Base-by-base conservation (phyloP, 2,329 filamentous ascomycete species). In the Fusarium buxicola region DNA sequence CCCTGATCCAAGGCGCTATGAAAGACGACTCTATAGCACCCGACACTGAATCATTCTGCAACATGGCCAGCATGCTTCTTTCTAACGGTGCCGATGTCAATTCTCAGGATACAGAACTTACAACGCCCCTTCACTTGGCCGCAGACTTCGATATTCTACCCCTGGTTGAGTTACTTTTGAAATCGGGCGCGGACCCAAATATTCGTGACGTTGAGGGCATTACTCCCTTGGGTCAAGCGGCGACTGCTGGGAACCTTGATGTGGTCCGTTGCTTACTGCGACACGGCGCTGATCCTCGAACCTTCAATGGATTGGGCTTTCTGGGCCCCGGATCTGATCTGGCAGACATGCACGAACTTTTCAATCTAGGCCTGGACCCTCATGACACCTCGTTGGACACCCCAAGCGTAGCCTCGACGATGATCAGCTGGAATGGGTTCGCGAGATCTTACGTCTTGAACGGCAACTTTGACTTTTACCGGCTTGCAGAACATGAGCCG, bases 171-270 rank as follows among this genome's bases (percentile, higher is more conserved):
- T 1, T 58, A 3, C 58, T 71, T 16, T 10, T 71, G n/a, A 30
- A 59, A 30, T 44, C 53, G 3, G 68, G 69, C 3, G 68, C 69
- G 7, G 41, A 71, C 39, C 57, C 58, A 4, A 48, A 69, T 46
- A 15, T 57, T 4, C 41, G 54, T 3, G 57, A 63, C 12, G 13
- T 25, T 7, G n/a, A 52, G 1, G 56, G 65, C 7, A 1, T 18
- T 3, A 59, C 65, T 2, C 58, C 60, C 5, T 12, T 71, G 6
- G 39, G 41, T 4, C 27, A 24, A 3, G 60, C 68, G 12, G 35
- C 58, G 8, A 15, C 25, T 28, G 7, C 15, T 8, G 34, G 31
- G 1, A 28, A 27, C 13, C 11, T 61, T 15, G 52, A 52, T 5
- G 21, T 59, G 5, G 44, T 53, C 4, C 35, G 27, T 7, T 46